Base-by-base conservation (phyloP, 305 asterid genomes). In the Fraxinus albicans region DNA sequence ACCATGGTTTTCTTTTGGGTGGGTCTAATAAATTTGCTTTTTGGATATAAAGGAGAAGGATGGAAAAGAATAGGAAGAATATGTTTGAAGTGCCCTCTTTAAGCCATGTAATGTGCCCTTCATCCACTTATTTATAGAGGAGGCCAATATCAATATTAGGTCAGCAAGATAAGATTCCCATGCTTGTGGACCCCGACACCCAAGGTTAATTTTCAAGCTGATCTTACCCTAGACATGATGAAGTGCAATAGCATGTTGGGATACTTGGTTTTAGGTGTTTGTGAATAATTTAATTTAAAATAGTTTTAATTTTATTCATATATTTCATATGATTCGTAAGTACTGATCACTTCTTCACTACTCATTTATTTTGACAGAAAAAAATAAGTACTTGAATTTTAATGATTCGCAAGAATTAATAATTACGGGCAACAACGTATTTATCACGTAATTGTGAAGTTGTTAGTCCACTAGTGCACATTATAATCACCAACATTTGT, bases 81-180 rank as follows among this genome's bases (percentile, higher is more conserved):
- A 74, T 47, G 25, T 4, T 36, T 23, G 79, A 73, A 35, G 77
- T 38, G 76, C 70, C 80, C 82, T 80, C 90, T 86, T 86, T 84
- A 88, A 90, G 91, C 92, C 86, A 84, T 81, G 85, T 81, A 78
- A 82, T 78, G 81, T 69, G 82, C 34, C 86, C 47, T 78, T 6
- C 34, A 17, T 42, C 4, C 67, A 70, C 79, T 79, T 85, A 91
- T 89, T 88, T 93, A 93, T 91, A 91, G 90, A 86, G 73, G 76
- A 70, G 47, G 44, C 77, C n/a, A 34, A 72, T 5, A 7, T 72
- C 77, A 72, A 34, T 17, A 72, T 17, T 34, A 72, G 77, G 25
- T 72, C 77, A 33, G 44, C 77, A 1, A 72, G 77, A 72, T 72
- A 67, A 44, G 79, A 69, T 83, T 55, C 79, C 53, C 50, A 35